Conservation (phyloP, 2,329 filamentous ascomycete genomes). For the Diaporthe ampelina region DNA sequence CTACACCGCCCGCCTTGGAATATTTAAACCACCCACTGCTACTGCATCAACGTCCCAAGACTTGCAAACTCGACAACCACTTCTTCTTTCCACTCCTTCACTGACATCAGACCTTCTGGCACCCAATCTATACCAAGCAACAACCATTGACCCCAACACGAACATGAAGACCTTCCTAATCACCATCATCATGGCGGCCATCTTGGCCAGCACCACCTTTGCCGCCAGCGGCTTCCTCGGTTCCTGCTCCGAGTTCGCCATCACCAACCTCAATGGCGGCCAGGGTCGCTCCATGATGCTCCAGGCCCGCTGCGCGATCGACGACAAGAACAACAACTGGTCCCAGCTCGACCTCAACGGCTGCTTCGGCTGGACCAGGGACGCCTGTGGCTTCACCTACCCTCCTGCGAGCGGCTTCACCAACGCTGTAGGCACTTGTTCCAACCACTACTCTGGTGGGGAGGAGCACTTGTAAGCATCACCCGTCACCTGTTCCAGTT, state of each 20-base stretch:
- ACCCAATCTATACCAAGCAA: not conserved
- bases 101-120: not conserved
- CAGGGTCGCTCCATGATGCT: not conserved
- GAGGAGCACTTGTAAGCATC: not conserved
- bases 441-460: conserved; percentile 1
- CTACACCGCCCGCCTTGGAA: not conserved
- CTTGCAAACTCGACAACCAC: not conserved
- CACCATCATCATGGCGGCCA: not conserved
- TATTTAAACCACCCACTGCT: not conserved
- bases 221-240: not conserved
- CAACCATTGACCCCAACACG: not conserved
- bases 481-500: too few species aligned
- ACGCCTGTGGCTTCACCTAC: not conserved
- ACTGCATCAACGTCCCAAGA: not conserved
- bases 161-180: not conserved
- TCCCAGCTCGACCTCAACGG: conserved; percentile 7
- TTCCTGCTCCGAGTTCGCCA: not conserved
- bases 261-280: not conserved
- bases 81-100: not conserved
- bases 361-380: conserved; percentile 7
- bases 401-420: conserved; percentile 2
- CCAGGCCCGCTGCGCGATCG: not conserved
- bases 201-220: not conserved
- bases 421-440: not conserved
- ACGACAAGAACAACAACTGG: not conserved